A percentile compares a stretch with the other conserved stretches of the same genome.
These are phyloP conservation scores for Calocybe gangraenosa DNA, from an alignment of 768 basidiomycete species.

Conservation along the genomic window DNA sequence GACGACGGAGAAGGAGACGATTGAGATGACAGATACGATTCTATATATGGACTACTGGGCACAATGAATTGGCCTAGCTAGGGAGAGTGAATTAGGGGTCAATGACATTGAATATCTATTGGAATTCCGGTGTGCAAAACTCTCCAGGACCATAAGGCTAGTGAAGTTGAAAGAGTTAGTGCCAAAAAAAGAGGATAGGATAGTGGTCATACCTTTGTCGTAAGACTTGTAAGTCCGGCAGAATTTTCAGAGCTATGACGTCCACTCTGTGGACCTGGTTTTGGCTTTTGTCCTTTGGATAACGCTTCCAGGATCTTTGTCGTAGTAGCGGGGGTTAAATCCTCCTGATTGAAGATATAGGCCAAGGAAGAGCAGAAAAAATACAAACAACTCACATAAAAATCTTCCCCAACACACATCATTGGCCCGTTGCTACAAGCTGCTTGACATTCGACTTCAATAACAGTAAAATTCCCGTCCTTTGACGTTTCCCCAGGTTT, in stretches of 20 bases:
- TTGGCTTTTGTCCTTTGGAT: slow-evolving; percentile 78
- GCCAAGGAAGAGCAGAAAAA: slow-evolving; percentile 2
- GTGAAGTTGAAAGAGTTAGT: slow-evolving; percentile 12
- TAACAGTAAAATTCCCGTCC: slow-evolving; percentile 94
- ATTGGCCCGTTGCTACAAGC: slow-evolving; percentile 98
- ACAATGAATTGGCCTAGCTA: neutral
- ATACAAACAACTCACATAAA: slow-evolving; percentile 62
- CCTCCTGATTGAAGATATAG: slow-evolving; percentile 55
- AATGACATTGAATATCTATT: slow-evolving; percentile 26
- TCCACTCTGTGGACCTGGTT: slow-evolving; percentile 90
- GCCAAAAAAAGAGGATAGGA: neutral
- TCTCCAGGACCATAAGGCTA: slow-evolving; percentile 95
- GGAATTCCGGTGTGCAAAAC: slow-evolving; percentile 82
- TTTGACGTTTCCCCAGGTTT: slow-evolving; percentile 89
- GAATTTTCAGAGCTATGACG: slow-evolving; percentile 91
- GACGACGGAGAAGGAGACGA: slow-evolving; percentile 85
- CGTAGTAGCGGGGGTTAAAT: slow-evolving; percentile 72
- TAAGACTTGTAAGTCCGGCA: slow-evolving; percentile 79
- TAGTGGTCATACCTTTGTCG: slow-evolving; percentile 55
- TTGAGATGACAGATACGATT: slow-evolving; percentile 27
- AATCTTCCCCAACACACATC: slow-evolving; percentile 95
- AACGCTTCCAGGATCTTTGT: slow-evolving; percentile 79
- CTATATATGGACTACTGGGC: slow-evolving; percentile 1
- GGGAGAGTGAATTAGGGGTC: neutral
- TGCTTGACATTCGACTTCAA: slow-evolving; percentile 98